Evolutionary conservation across 345 rosid species (phyloP).

Genomic region (Aethionema arabicum): DNA sequence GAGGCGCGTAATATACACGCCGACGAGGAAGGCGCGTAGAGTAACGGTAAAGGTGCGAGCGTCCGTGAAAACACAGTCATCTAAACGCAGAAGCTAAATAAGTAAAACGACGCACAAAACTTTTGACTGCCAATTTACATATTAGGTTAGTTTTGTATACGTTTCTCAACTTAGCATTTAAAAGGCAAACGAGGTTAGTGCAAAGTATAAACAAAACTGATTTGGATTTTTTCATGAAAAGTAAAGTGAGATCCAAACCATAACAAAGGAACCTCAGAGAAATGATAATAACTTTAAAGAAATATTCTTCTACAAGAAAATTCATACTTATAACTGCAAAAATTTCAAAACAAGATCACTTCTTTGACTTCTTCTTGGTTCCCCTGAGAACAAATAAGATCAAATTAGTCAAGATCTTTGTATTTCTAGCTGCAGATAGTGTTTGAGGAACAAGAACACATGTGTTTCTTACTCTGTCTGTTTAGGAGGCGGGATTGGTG

Average conservation of each 20-base stretch:
- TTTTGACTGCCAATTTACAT: neutral
- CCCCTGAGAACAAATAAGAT: neutral
- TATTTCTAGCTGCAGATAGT: neutral
- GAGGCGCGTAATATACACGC: conserved; percentile 25
- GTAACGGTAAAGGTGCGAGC: conserved; percentile 12
- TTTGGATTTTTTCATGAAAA: no score
- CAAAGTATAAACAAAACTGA: no score
- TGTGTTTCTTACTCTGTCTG: conserved; percentile 1
- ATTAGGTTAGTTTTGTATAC: neutral
- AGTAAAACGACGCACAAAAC: neutral
- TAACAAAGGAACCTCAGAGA: no score
- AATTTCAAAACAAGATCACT: neutral
- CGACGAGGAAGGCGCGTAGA: conserved; percentile 6
- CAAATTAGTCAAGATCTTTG: neutral
- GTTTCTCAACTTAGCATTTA: no score
- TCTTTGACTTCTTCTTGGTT: neutral
- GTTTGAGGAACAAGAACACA: neutral
- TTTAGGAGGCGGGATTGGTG: no score
- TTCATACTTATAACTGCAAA: neutral
- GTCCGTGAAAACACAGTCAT: conserved; percentile 29
- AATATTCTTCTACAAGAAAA: neutral
- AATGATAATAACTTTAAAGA: neutral
- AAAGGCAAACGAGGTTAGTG: no score
- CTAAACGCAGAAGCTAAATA: neutral
- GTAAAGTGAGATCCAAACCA: no score